Conservation (phyloP, 768 basidiomycete genomes). For the Phallus indusiatus region DNA sequence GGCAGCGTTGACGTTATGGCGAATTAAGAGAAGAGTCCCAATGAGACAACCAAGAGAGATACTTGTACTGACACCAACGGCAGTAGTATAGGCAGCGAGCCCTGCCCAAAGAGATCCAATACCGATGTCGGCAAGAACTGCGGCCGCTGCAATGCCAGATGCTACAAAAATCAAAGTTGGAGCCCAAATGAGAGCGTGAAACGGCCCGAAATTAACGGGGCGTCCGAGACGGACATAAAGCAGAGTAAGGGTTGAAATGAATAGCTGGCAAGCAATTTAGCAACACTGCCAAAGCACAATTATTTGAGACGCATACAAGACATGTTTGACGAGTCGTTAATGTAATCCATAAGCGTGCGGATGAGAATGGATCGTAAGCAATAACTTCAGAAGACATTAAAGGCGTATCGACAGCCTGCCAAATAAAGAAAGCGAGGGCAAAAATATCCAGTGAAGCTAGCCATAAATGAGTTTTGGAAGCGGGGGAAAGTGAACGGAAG, state of each 20-base stretch:
- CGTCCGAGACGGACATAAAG: conserved; percentile 63
- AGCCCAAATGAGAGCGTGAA: conserved; percentile 66
- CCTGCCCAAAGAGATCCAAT: conserved; percentile 51
- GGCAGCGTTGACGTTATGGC: conserved; percentile 41
- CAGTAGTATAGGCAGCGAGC: conserved; percentile 45
- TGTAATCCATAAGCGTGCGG: conserved; percentile 59
- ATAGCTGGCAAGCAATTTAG: conserved; percentile 20
- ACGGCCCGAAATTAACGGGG: conserved; percentile 58
- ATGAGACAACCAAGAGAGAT: conserved; percentile 50
- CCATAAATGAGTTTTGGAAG: conserved; percentile 68
- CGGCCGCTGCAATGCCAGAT: conserved; percentile 51
- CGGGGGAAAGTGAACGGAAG: conserved; percentile 53
- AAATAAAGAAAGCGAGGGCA: conserved; percentile 52
- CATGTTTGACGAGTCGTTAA: conserved; percentile 61
- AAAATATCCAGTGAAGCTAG: conserved; percentile 57
- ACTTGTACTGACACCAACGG: conserved; percentile 42
- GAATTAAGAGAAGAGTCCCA: conserved; percentile 54
- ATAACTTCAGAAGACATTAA: conserved; percentile 35
- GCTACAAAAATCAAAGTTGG: conserved; percentile 47
- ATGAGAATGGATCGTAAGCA: conserved; percentile 39
- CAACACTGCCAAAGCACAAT: not conserved
- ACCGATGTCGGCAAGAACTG: conserved; percentile 44
- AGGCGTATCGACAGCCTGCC: conserved; percentile 53
- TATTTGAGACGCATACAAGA: conserved; percentile 23
- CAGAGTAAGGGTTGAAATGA: conserved; percentile 51